Evolutionary conservation across 805 yeast genomes (phyloP), one percentile per base, ranked within the genome.

Genomic region (Ogataea trehaloabstinens): DNA sequence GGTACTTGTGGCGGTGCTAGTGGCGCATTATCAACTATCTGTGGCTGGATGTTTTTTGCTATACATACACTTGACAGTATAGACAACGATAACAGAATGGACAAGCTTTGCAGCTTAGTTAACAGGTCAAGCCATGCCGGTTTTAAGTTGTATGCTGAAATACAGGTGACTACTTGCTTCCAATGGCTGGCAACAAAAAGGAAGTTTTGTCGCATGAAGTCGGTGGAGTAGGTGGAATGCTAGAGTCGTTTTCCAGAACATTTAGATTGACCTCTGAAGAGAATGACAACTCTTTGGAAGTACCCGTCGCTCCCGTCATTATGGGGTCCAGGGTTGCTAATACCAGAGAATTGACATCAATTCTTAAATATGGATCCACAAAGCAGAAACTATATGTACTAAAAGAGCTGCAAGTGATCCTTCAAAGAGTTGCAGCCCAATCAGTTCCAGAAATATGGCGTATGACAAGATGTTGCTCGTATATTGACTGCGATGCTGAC

Each of bases 401-500:
- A 0, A 66, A 64, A 2, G 59, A 70, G 16, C 59, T 87, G 29
- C 62, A 74, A 5, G 69, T 69, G 2, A 66, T 77, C 3, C 58
- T 86, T 2, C 71, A 71, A 17, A 73, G 70, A 34, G 71, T 70
- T 35, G 66, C 80, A 3, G 70, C 79, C 2, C 68, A 81, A 0
- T 73, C 83, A 2, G 69, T 85, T 4, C 80, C 86, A 0, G 89
- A 84, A 45, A 68, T 86, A 2, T 87, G 96, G 96, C 78, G 81
- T 56, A 62, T 79, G 36, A 81, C 83, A 0, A 65, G 74, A 42
- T 76, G 71, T 35, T 60, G 82, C 56, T 68, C 85, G 35, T 64
- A 64, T 5, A 55, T 63, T 0, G 55, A 57, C 3, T 56, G 52
- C 22, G 52, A 50, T 16, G 40, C 56, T 1, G 65, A 61, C 13